Percentiles rank a stretch among this genome's conserved stretches.
Conservation (phyloP, 2,329 filamentous ascomycete genomes). For the Colletotrichum liaoningense region DNA sequence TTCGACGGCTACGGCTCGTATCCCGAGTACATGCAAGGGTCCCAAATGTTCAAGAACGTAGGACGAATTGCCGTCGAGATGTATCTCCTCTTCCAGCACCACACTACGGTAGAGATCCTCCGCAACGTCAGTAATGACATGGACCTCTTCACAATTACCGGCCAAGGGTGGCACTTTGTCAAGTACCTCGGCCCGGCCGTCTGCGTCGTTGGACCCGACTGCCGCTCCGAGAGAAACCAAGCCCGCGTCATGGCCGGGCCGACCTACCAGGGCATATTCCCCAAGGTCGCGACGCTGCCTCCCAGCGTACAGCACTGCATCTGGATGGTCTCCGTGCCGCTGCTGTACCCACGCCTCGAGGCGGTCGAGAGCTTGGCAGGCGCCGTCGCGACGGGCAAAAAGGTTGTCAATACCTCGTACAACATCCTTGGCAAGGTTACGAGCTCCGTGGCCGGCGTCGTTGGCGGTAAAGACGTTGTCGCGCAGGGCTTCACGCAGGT, state of each 20-base stretch:
- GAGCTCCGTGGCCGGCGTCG: conserved; percentile 92
- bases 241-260: conserved; percentile 94
- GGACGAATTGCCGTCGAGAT: conserved; percentile 95
- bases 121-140: conserved; percentile 88
- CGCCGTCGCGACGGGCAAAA: conserved; percentile 94
- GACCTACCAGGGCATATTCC: conserved; percentile 97
- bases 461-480: conserved; percentile 93
- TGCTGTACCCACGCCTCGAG: conserved; percentile 92
- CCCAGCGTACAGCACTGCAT: conserved; percentile 96
- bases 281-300: conserved; percentile 90
- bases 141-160: conserved; percentile 96
- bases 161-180: conserved; percentile 98
- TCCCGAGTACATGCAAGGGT: conserved; percentile 98
- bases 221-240: conserved; percentile 89
- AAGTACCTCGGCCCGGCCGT: conserved; percentile 95
- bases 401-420: conserved; percentile 95
- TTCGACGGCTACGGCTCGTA: conserved; percentile 98
- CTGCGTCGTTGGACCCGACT: conserved; percentile 90
- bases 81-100: conserved; percentile 98
- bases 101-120: conserved; percentile 93
- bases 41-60: conserved; percentile 98
- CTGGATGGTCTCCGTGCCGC: conserved; percentile 92
- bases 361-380: conserved; percentile 91
- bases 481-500: conserved; percentile 93
- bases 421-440: conserved; percentile 96